Evolutionary conservation across 148 eudicot species (phyloP).

Genomic region (Cornus suecica): DNA sequence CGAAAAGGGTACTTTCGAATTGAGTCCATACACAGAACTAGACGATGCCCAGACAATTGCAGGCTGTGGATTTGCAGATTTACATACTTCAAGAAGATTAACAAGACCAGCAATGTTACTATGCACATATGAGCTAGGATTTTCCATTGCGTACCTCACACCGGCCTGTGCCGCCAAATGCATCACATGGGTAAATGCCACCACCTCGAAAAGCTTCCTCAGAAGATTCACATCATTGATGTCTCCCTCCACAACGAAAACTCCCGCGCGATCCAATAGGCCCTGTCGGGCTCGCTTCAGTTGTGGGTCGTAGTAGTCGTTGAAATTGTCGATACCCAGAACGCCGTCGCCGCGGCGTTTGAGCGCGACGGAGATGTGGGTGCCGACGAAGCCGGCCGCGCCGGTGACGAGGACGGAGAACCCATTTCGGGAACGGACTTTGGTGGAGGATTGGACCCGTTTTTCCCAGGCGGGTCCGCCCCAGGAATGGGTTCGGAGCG

Average conservation of each 20-base stretch:
- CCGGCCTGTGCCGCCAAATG: conserved; percentile 90
- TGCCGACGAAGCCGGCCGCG: conserved; percentile 79
- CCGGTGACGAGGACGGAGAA: conserved; percentile 80
- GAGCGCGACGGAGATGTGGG: conserved; percentile 71
- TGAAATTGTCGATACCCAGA: conserved; percentile 71
- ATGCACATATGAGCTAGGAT: conserved; percentile 78
- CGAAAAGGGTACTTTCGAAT: conserved; percentile 71
- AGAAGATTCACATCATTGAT: conserved; percentile 61
- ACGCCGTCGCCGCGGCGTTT: conserved; percentile 77
- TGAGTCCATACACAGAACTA: conserved; percentile 77
- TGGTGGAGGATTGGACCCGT: conserved; percentile 56
- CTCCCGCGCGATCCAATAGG: conserved; percentile 52
- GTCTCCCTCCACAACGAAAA: conserved; percentile 79
- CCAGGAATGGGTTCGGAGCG: conserved; percentile 57
- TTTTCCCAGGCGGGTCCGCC: conserved; percentile 72
- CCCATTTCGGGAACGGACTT: conserved; percentile 50
- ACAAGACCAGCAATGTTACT: conserved; percentile 81
- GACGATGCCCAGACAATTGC: conserved; percentile 86
- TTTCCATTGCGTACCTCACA: conserved; percentile 80
- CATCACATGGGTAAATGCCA: conserved; percentile 74
- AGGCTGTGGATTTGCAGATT: conserved; percentile 68
- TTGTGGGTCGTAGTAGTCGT: conserved; percentile 72
- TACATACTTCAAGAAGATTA: conserved; percentile 68
- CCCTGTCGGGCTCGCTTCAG: conserved; percentile 66
- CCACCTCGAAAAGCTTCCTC: conserved; percentile 62